Conservation (phyloP, 169 alveolate genomes). For the Plasmodium blacklocki region DNA sequence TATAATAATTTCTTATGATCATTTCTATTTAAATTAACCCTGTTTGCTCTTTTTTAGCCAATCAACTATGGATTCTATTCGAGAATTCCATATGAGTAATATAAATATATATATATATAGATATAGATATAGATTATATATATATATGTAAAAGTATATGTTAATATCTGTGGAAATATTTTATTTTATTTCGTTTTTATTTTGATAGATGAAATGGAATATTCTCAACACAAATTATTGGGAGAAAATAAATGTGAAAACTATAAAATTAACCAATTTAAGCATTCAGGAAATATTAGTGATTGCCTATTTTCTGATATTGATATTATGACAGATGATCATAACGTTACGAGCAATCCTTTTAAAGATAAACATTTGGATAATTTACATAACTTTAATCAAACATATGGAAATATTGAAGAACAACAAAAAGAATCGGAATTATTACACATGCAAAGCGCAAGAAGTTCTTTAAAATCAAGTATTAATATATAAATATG, state of each 20-base stretch:
- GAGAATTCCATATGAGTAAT: slow-evolving; percentile 22
- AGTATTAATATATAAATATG: slow-evolving; percentile 18
- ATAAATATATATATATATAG: neutral
- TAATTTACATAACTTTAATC: slow-evolving; percentile 10
- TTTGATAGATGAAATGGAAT: slow-evolving; percentile 42
- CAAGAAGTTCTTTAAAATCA: slow-evolving; percentile 66
- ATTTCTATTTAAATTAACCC: neutral
- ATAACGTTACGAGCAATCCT: neutral
- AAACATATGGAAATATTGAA: slow-evolving; percentile 4
- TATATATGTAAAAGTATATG: no score
- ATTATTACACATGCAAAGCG: slow-evolving; percentile 69
- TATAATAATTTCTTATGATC: neutral
- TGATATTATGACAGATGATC: slow-evolving; percentile 16
- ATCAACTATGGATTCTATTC: slow-evolving; percentile 61
- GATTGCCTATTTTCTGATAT: slow-evolving; percentile 45
- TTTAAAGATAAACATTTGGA: neutral
- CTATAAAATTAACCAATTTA: neutral
- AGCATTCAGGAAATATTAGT: slow-evolving; percentile 6
- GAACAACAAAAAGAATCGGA: slow-evolving; percentile 26
- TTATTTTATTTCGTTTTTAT: neutral
- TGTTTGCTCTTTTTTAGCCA: slow-evolving; percentile 20
- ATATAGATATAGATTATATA: no score
- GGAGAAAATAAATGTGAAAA: neutral
- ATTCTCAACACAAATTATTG: slow-evolving; percentile 1
- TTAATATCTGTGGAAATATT: neutral